Conservation (phyloP, 345 rosid genomes). For the Salix purpurea region DNA sequence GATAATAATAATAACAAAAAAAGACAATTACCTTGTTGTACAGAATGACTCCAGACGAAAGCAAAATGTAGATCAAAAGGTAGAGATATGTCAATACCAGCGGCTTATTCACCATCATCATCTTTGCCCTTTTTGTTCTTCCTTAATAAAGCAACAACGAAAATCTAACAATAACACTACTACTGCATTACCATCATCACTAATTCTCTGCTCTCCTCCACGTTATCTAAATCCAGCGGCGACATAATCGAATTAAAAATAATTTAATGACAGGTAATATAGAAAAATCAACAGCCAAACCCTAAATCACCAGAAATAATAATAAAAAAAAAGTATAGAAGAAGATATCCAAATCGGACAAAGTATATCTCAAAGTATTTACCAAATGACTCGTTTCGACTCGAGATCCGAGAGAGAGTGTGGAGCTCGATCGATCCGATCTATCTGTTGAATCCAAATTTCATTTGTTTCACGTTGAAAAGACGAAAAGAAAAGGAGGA, state of each 20-base stretch:
- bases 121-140: constrained; percentile 22
- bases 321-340: neutral
- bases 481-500: neutral
- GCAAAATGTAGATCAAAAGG: constrained; percentile 73
- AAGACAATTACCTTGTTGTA: constrained; percentile 68
- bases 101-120: constrained; percentile 67
- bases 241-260: neutral
- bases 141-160: constrained; percentile 1
- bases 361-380: neutral
- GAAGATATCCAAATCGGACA: neutral
- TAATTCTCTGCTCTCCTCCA: neutral
- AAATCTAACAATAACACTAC: neutral
- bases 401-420: neutral
- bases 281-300: neutral
- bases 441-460: neutral
- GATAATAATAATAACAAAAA: too few relatives aligned
- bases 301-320: neutral
- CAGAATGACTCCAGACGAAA: constrained; percentile 87
- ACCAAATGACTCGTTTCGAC: neutral
- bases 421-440: neutral
- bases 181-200: neutral
- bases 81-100: constrained; percentile 77
- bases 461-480: neutral
- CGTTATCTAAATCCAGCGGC: neutral
- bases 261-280: too few relatives aligned